Evolutionary conservation across 305 asterid species (phyloP), one percentile per base, ranked within the genome.

Genomic region (Petunia hybrid): DNA sequence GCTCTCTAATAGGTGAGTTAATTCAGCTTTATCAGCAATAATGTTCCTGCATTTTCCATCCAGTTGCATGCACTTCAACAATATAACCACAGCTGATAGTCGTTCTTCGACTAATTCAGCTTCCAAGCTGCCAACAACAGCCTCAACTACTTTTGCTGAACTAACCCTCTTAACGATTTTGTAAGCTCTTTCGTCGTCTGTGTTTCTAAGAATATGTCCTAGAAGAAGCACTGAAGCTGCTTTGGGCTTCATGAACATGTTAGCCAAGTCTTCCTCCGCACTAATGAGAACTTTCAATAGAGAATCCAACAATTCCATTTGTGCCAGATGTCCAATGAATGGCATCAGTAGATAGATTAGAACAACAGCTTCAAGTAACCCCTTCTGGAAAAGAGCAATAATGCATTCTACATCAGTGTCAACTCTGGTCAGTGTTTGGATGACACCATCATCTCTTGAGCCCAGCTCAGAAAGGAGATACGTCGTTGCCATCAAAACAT

Each of bases 11-110:
- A 94, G 67, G 22, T 86, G 83, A 22, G 84, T 84, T 48, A 94
- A 59, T 69, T 91, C 91, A 12, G 90, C 92, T 78, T 88, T 91
- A 73, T 90, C 89, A 70, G 92, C 94, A 78, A 94, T 88, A 1
- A 83, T 67, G 57, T 89, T 93, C 91, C 97, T 88, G 85, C 95
- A 89, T 82, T 89, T 87, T 1, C 98, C 98, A 79, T 94, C 95
- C 83, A 84, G 92, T 77, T 79, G 55, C 84, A 94, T 87, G 88
- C 97, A 91, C 75, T 95, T 94, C 84, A 88, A 81, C 85, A 94
- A 80, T n/a, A 93, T 88, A 81, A 88, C 80, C 53, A 91, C 86
- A 67, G 92, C 95, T 38, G 87, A 92, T 64, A 84, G 82, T 83
- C 89, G 89, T 82, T 94, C 95, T 40, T 90, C 92, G 6, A 81